Evolutionary conservation across 176 grass and related monocot species (phyloP).

Genomic region (Pontederia crassipes): DNA sequence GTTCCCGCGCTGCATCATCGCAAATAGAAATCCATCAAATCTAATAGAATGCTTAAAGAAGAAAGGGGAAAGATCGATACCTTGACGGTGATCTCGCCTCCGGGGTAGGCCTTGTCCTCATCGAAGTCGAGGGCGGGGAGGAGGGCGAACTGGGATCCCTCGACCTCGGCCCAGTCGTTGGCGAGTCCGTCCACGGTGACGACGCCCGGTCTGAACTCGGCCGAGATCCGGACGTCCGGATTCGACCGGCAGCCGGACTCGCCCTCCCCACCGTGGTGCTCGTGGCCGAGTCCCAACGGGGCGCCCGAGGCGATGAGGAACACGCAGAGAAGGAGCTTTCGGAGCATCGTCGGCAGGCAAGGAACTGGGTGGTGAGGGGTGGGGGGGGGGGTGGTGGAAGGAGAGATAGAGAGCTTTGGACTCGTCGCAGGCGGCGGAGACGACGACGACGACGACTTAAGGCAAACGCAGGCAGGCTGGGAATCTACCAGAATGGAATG

Average conservation of each 20-base stretch:
- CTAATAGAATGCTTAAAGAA: neutral
- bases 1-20: no score
- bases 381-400: neutral
- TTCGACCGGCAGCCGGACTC: conserved; percentile 36
- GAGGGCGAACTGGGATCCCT: conserved; percentile 64
- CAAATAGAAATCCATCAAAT: conserved; percentile 6
- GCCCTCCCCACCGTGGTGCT: conserved; percentile 54
- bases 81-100: conserved; percentile 65
- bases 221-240: conserved; percentile 42
- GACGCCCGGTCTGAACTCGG: conserved; percentile 62
- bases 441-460: no score
- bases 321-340: conserved; percentile 12
- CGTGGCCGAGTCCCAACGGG: conserved; percentile 31
- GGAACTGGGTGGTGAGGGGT: neutral
- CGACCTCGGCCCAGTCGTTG: conserved; percentile 62
- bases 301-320: conserved; percentile 22
- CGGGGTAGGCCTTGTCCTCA: conserved; percentile 70
- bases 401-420: no score
- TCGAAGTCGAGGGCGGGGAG: conserved; percentile 85
- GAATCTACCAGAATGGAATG: no score
- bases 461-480: no score
- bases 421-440: no score
- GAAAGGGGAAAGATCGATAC: conserved; percentile 23
- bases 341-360: conserved; percentile 8
- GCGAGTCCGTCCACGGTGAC: conserved; percentile 72